A percentile compares a stretch with the other conserved stretches of the same genome.
phyloP scores from a whole-genome alignment of 164 flowering plant genomes.

The Piper betle region DNA sequence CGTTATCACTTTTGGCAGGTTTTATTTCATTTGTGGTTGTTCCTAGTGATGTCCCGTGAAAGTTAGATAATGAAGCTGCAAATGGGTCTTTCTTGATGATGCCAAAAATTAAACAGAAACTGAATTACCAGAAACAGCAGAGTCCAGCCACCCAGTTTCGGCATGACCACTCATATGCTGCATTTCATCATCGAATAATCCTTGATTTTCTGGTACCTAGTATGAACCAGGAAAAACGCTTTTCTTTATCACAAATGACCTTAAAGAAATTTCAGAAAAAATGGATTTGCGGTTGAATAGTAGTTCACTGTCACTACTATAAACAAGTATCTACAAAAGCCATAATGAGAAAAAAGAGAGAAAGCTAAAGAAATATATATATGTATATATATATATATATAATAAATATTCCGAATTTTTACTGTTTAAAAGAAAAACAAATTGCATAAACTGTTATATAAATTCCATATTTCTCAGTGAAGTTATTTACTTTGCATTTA shows the following conservation, averaged over 20 bases:
- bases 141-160: constrained; percentile 72
- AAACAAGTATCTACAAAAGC: too few relatives aligned
- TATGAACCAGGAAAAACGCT: constrained; percentile 8
- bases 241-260: not conserved
- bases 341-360: too few relatives aligned
- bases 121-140: constrained; percentile 45
- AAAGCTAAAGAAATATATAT: not conserved
- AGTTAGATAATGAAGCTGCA: not conserved
- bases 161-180: constrained; percentile 78
- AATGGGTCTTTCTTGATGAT: not conserved
- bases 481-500: not conserved
- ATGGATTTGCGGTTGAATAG: not conserved
- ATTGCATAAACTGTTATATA: not conserved
- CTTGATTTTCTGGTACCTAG: constrained; percentile 78
- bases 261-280: not conserved
- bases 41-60: not conserved
- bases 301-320: too few relatives aligned
- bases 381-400: too few relatives aligned
- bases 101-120: not conserved
- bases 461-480: not conserved
- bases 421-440: too few relatives aligned
- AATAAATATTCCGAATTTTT: too few relatives aligned
- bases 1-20: not conserved
- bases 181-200: constrained; percentile 71
- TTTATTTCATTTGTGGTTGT: not conserved